Evolutionary conservation across 352 stramenopile genomes (phyloP), one percentile per base, ranked within the genome.

Genomic region (Globisporangium barbulae): DNA sequence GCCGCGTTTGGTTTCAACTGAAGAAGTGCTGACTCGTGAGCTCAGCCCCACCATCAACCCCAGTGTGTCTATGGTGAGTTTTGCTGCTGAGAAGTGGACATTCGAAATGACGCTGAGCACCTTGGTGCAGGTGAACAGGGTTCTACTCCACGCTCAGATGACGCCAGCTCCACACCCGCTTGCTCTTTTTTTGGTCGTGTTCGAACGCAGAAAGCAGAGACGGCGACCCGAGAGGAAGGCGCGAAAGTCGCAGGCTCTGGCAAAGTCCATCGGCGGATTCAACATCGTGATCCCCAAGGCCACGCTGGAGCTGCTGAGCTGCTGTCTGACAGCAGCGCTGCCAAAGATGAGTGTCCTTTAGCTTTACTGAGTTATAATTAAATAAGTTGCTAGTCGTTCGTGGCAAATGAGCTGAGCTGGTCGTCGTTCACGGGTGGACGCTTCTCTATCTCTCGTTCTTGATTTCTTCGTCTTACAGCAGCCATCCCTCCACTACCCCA

Each of bases 271-370:
- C 12, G 25, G 37, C 13, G 22, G 1, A 17, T 17, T 65, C 22
- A n/a, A 10, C 35, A 25, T 65, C 39, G 13, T 65, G 48, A 59
- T 65, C 49, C 59, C 59, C 17, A 49, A 28, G 9, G 59, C 59
- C 12, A 65, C 59, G n/a, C 59, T 50, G 7, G 49, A 58, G 28
- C 10, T 59, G 8, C 49, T 65, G 49, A 59, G 49, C 37, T 37
- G 6, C 30, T 39, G 4, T 19, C 4, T 31, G 12, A 9, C 30
- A 5, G n/a, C 19, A 22, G 55, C 41, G 22, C 6, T 15, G 25
- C 22, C 15, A 37, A 39, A 13, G 3, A 33, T 39, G 48, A 55
- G 25, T 22, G 22, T 55, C 49, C 15, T 39, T 35, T 55, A 37
- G 22, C 5, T 39, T 3, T 39, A 35, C n/a, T 37, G 37, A 6